Evolutionary conservation across 2,329 filamentous ascomycete genomes (phyloP), one percentile per base, ranked within the genome.

Genomic region (Ophiostoma perfectum): DNA sequence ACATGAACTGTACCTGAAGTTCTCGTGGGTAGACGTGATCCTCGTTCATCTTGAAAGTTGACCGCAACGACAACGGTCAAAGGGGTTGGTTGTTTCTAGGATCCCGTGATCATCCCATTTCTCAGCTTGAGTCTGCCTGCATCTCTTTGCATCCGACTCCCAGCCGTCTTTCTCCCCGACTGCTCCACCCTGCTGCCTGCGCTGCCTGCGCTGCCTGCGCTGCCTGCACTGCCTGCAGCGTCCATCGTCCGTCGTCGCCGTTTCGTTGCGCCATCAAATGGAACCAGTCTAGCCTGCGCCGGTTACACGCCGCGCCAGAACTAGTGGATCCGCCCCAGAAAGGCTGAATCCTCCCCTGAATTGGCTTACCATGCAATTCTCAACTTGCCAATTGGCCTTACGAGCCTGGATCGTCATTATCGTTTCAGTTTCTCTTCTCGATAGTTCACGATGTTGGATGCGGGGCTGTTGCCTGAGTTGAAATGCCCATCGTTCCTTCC

Each of bases 221-320:
- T 55, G 49, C 49, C 49, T 27, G 49, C 49, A 27, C 14, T 47
- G 12, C 12, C 42, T 45, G 16, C 12, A 14, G n/a, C 27, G 9
- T 55, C 18, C n/a, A 7, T 27, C n/a, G 7, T 8, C 49, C 12
- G 27, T 11, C 49, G n/a, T 55, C 49, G 49, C 49, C 49, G 49
- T 55, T 55, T 55, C 49, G 27, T 27, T 18, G 27, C n/a, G n/a
- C 49, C n/a, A 55, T n/a, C 6, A 12, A 45, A 45, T 12, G 9
- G 42, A 12, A 4, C 7, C 18, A 27, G n/a, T 12, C 18, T 55
- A 55, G 49, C 14, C 49, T 55, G 49, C 49, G 49, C 49, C 49
- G 49, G 49, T 55, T 55, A 27, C 49, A 55, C 49, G 49, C 49
- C 49, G 49, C 49, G 49, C 49, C 49, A 55, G n/a, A 55, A 18